phyloP scores from a whole-genome alignment of 2,329 filamentous ascomycete species.

The Cordyceps tenuipes region DNA sequence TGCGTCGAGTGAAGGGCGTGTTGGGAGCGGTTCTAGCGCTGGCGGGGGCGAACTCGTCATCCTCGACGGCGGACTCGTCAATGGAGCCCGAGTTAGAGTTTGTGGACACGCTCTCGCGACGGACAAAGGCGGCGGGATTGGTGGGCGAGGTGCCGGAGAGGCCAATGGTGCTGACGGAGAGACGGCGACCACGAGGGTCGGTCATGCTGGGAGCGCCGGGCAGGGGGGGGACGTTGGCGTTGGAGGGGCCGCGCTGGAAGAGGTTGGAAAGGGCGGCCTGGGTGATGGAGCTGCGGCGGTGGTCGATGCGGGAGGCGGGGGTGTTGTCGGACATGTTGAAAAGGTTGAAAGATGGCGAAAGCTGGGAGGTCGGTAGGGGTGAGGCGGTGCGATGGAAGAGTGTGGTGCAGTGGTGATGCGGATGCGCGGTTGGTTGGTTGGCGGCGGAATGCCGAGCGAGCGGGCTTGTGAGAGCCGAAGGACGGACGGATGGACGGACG shows the following conservation, averaged over 20 bases:
- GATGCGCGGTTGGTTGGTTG: neutral
- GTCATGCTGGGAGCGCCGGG: constrained; percentile 33
- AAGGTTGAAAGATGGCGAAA: constrained; percentile 2
- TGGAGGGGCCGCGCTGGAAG: constrained; percentile 49
- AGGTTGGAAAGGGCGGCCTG: constrained; percentile 49
- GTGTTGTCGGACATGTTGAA: constrained; percentile 27
- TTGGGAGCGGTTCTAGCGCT: constrained; percentile 50
- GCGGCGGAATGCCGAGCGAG: neutral
- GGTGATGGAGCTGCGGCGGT: constrained; percentile 49
- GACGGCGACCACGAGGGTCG: constrained; percentile 55
- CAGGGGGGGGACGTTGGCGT: constrained; percentile 32
- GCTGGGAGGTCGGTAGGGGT: too few species aligned
- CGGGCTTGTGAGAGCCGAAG: constrained; percentile 2
- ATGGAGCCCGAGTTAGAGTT: constrained; percentile 48
- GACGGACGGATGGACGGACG: neutral
- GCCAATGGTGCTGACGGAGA: constrained; percentile 67
- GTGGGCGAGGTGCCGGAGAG: constrained; percentile 64
- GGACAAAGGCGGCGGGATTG: constrained; percentile 42
- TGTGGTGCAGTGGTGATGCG: constrained; percentile 15
- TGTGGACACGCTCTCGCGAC: constrained; percentile 63
- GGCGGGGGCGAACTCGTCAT: constrained; percentile 49
- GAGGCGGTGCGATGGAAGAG: constrained; percentile 17
- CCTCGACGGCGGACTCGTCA: constrained; percentile 67
- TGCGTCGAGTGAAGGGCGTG: constrained; percentile 71
- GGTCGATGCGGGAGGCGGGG: constrained; percentile 23